Conservation (phyloP, 208 protist genomes). For the Trypanosoma theileri region DNA sequence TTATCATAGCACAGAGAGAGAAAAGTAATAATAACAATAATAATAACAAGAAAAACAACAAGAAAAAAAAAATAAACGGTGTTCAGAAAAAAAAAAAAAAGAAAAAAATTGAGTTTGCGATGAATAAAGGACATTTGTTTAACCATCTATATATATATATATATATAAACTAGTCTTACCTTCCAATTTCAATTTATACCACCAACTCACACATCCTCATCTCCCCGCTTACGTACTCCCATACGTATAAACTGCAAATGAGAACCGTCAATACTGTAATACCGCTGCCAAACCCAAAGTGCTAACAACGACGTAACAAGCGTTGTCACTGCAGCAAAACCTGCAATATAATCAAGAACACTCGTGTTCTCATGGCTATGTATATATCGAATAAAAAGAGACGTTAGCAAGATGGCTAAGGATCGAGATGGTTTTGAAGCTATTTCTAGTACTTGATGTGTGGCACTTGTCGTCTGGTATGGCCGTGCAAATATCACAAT, state of each 20-base stretch:
- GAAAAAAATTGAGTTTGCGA: not conserved
- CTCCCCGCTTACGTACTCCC: slow-evolving; percentile 47
- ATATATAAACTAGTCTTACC: not conserved
- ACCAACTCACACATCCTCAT: slow-evolving; percentile 27
- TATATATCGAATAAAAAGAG: slow-evolving; percentile 13
- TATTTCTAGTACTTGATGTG: slow-evolving; percentile 16
- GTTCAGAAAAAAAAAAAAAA: not conserved
- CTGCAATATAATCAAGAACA: slow-evolving; percentile 27
- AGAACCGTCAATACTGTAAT: slow-evolving; percentile 67
- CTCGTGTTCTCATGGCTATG: not conserved
- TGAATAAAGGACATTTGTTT: too few species aligned
- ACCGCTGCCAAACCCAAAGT: slow-evolving; percentile 38
- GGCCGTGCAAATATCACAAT: slow-evolving; percentile 50
- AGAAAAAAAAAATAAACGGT: not conserved
- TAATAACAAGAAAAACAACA: not conserved
- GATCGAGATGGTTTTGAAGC: slow-evolving; percentile 27
- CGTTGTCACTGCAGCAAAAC: slow-evolving; percentile 28
- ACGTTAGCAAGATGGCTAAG: slow-evolving; percentile 27
- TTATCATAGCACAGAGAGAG: too few species aligned
- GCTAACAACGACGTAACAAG: slow-evolving; percentile 26
- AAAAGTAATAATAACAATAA: too few species aligned
- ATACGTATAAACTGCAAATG: slow-evolving; percentile 74
- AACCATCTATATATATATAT: too few species aligned
- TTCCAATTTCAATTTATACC: not conserved
- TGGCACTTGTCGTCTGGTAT: slow-evolving; percentile 24